Evolutionary conservation across 1,139 yeast genomes (phyloP).

Genomic region (Chernovozyma aurita): DNA sequence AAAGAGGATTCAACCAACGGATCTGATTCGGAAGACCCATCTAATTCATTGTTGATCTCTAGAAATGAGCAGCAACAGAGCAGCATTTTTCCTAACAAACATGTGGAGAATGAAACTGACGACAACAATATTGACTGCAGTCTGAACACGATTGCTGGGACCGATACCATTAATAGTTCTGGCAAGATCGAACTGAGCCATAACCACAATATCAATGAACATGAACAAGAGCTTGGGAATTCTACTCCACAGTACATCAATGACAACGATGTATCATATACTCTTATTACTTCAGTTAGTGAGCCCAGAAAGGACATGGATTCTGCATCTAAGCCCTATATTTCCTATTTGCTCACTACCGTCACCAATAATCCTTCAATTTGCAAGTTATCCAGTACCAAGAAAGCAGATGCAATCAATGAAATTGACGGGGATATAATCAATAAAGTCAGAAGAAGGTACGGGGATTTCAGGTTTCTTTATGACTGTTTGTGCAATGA

Average conservation of each 20-base stretch:
- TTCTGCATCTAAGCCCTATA: constrained; percentile 76
- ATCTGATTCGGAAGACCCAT: constrained; percentile 10
- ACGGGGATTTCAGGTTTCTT: constrained; percentile 76
- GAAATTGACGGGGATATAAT: constrained; percentile 19
- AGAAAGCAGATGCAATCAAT: constrained; percentile 10
- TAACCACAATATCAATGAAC: too few relatives aligned
- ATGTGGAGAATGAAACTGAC: too few relatives aligned
- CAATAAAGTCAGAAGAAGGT: constrained; percentile 67
- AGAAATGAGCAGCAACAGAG: too few relatives aligned
- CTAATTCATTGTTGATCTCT: constrained; percentile 11
- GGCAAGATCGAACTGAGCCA: too few relatives aligned
- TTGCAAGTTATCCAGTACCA: constrained; percentile 24
- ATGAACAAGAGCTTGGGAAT: too few relatives aligned
- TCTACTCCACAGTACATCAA: too few relatives aligned
- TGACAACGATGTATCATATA: too few relatives aligned
- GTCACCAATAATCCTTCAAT: constrained; percentile 44
- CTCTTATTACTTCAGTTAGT: constrained; percentile 46
- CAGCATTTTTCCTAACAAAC: too few relatives aligned
- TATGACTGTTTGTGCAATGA: constrained; percentile 72
- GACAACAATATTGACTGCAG: too few relatives aligned
- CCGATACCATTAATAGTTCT: too few relatives aligned
- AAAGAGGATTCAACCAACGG: constrained; percentile 7
- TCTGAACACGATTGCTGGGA: too few relatives aligned
- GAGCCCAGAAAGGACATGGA: constrained; percentile 74
- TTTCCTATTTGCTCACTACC: constrained; percentile 77